A percentile compares a stretch with the other conserved stretches of the same genome.
Conservation (phyloP, 2,329 filamentous ascomycete genomes). For the Fusarium luffae region DNA sequence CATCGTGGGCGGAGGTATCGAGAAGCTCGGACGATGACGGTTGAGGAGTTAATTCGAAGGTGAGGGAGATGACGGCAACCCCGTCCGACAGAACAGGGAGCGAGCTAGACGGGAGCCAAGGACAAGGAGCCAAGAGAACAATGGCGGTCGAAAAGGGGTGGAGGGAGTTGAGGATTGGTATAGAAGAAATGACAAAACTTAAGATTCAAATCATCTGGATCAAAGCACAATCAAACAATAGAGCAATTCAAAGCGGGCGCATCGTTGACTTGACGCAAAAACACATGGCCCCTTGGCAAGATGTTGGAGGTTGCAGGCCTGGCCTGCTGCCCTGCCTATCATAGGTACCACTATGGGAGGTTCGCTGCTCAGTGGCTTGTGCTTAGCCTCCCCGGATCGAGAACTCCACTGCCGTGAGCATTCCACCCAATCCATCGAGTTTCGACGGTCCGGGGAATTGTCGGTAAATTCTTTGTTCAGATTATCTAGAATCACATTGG, state of each 20-base stretch:
- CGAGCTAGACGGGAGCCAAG: conserved; percentile 30
- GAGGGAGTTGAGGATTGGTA: conserved; percentile 25
- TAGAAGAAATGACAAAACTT: conserved; percentile 36
- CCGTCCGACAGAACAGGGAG: conserved; percentile 28
- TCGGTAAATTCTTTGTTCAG: conserved; percentile 38
- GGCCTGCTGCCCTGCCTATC: conserved; percentile 18
- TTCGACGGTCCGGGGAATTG: conserved; percentile 36
- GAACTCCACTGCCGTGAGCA: conserved; percentile 29
- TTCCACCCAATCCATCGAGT: conserved; percentile 32
- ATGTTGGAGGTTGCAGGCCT: conserved; percentile 41
- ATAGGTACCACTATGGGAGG: conserved; percentile 6
- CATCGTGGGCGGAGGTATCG: conserved; percentile 42
- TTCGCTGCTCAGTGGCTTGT: conserved; percentile 41
- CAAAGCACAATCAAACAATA: conserved; percentile 36
- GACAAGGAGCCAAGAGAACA: conserved; percentile 31
- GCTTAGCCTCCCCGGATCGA: conserved; percentile 41
- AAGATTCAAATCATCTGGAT: conserved; percentile 44
- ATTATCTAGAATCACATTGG: background rate
- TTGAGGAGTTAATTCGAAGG: conserved; percentile 21
- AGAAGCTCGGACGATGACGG: conserved; percentile 10
- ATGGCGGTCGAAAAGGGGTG: conserved; percentile 36
- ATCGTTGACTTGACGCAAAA: conserved; percentile 44
- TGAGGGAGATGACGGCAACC: conserved; percentile 35
- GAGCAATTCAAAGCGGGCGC: conserved; percentile 41
- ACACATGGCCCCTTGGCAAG: conserved; percentile 44